Percentiles rank a stretch among this genome's conserved stretches.
Conservation (phyloP, 306 rosid species). For the Pachyrhizus erosus region DNA sequence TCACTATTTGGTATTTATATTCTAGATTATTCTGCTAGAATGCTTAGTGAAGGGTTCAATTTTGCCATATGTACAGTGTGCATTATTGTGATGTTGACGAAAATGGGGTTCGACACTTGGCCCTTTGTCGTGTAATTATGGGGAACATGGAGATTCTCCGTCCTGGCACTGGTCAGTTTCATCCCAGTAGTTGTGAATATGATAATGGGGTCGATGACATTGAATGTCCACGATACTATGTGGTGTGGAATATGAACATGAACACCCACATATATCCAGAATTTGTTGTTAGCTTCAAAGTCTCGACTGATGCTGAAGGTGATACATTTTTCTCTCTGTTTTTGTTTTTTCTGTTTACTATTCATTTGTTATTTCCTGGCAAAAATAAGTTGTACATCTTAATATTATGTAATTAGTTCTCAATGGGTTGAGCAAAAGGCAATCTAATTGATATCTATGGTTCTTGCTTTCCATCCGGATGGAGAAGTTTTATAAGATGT, state of each 20-base stretch:
- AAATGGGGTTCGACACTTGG: slow-evolving; percentile 71
- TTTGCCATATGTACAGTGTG: slow-evolving; percentile 68
- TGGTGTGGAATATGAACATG: slow-evolving; percentile 83
- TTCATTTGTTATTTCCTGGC: slow-evolving; percentile 19
- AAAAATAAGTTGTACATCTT: slow-evolving; percentile 12
- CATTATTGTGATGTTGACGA: slow-evolving; percentile 83
- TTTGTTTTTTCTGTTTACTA: slow-evolving; percentile 16
- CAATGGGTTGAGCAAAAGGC: slow-evolving; percentile 8
- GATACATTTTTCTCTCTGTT: slow-evolving; percentile 47
- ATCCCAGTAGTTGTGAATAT: slow-evolving; percentile 72
- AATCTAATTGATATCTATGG: slow-evolving; percentile 35
- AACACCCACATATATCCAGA: slow-evolving; percentile 88
- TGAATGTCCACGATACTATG: slow-evolving; percentile 61
- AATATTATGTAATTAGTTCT: slow-evolving; percentile 2
- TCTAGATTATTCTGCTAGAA: slow-evolving; percentile 23
- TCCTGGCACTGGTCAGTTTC: slow-evolving; percentile 69
- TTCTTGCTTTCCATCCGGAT: not conserved
- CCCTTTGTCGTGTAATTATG: slow-evolving; percentile 82
- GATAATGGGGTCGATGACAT: slow-evolving; percentile 92
- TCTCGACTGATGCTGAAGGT: slow-evolving; percentile 68
- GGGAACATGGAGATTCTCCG: slow-evolving; percentile 77
- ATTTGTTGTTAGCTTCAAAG: slow-evolving; percentile 80
- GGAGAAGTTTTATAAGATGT: not conserved
- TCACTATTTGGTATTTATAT: slow-evolving; percentile 29
- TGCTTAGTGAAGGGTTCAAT: slow-evolving; percentile 46